phyloP scores from a whole-genome alignment of 371 early-diverging fungal genomes.

The Apophysomyces variabilis region DNA sequence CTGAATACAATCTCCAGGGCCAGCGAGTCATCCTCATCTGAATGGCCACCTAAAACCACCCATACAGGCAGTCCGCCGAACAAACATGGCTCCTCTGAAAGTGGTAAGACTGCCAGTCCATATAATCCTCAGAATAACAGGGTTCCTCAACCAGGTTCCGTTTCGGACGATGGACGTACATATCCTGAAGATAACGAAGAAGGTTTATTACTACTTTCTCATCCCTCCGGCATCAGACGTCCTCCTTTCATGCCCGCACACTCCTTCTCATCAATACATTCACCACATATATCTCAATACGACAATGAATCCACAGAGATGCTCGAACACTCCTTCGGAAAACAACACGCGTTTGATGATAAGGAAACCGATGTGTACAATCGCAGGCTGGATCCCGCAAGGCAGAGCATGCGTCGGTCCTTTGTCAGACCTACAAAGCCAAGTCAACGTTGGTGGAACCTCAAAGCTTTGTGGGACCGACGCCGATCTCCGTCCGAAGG shows the following conservation, averaged over 20 bases:
- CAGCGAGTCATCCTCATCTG: slow-evolving; percentile 5
- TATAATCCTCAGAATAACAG: not conserved
- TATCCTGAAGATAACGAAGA: slow-evolving; percentile 43
- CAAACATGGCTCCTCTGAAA: slow-evolving; percentile 10
- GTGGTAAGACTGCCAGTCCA: slow-evolving; percentile 1
- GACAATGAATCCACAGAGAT: slow-evolving; percentile 46
- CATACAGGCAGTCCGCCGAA: not conserved
- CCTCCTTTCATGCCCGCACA: slow-evolving; percentile 26
- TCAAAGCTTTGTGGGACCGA: slow-evolving; percentile 9
- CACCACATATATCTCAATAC: slow-evolving; percentile 19
- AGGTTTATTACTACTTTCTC: slow-evolving; percentile 29
- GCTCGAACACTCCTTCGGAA: slow-evolving; percentile 28
- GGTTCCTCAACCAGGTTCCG: slow-evolving; percentile 18
- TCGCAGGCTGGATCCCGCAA: slow-evolving; percentile 12
- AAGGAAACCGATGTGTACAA: slow-evolving; percentile 18
- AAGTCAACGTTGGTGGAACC: slow-evolving; percentile 8
- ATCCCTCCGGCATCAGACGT: slow-evolving; percentile 20
- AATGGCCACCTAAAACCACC: slow-evolving; percentile 1
- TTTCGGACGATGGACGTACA: slow-evolving; percentile 37
- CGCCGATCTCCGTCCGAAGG: slow-evolving; percentile 11
- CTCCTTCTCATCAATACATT: slow-evolving; percentile 32
- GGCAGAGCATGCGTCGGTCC: slow-evolving; percentile 13
- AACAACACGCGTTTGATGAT: slow-evolving; percentile 14
- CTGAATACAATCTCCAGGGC: slow-evolving; percentile 11
- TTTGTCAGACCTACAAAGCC: slow-evolving; percentile 12